phyloP scores from a whole-genome alignment of 2,329 filamentous ascomycete genomes.

The Ilyonectria robusta region DNA sequence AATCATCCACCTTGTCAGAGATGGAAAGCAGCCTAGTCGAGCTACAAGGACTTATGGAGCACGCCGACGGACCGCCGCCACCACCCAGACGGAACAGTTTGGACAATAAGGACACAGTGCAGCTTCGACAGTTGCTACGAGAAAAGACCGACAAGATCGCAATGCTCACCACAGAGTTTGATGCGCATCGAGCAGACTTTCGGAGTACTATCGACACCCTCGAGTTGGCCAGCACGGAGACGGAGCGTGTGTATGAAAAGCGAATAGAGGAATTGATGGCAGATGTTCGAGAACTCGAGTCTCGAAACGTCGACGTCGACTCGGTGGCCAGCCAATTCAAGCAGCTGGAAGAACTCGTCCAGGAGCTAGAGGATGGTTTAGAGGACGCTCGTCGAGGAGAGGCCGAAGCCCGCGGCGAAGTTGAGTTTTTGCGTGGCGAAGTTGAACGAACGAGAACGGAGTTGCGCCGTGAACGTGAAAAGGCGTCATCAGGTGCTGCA shows the following conservation, averaged over 20 bases:
- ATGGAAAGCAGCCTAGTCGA: constrained; percentile 93
- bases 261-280: constrained; percentile 88
- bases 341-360: constrained; percentile 94
- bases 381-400: constrained; percentile 96
- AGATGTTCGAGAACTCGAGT: constrained; percentile 86
- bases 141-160: constrained; percentile 99
- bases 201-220: constrained; percentile 96
- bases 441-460: constrained; percentile 93
- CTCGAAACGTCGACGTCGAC: constrained; percentile 90
- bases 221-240: constrained; percentile 95
- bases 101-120: constrained; percentile 80
- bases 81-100: constrained; percentile 61
- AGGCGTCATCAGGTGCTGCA: constrained; percentile 60
- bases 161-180: constrained; percentile 93
- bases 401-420: constrained; percentile 94
- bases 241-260: constrained; percentile 94
- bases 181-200: constrained; percentile 95
- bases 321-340: constrained; percentile 92
- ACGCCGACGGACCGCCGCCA: constrained; percentile 58
- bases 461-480: constrained; percentile 88
- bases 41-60: constrained; percentile 77
- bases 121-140: constrained; percentile 85
- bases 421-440: constrained; percentile 94
- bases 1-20: constrained; percentile 84
- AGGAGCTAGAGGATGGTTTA: constrained; percentile 95